A percentile compares a stretch with the other conserved stretches of the same genome.
phyloP scores from a whole-genome alignment of 78 protist genomes.

The Dictyostelium capitatum region DNA sequence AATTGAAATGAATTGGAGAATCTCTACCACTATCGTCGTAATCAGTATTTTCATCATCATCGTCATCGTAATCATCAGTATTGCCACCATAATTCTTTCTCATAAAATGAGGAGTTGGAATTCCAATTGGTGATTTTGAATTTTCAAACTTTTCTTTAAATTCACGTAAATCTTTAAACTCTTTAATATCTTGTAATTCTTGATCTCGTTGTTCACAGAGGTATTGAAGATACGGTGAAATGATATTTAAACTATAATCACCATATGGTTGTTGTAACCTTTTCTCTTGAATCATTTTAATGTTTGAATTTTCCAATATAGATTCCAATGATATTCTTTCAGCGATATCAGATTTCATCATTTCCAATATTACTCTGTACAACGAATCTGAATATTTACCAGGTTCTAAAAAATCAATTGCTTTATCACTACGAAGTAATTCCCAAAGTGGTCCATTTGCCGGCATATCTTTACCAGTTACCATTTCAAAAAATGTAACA shows the following conservation, averaged over 20 bases:
- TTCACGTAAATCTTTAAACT: neutral
- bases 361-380: slow-evolving; percentile 12
- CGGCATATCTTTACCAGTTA: slow-evolving; percentile 84
- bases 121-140: neutral
- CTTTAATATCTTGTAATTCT: neutral
- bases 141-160: neutral
- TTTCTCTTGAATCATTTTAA: slow-evolving; percentile 24
- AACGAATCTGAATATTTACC: slow-evolving; percentile 40
- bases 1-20: slow-evolving; percentile 13
- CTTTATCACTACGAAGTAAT: slow-evolving; percentile 27
- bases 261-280: neutral
- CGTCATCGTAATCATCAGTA: neutral
- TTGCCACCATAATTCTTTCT: neutral
- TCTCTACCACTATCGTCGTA: slow-evolving; percentile 19
- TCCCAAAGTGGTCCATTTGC: slow-evolving; percentile 86
- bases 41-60: neutral
- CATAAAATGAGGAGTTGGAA: neutral
- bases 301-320: slow-evolving; percentile 11
- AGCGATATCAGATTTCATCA: slow-evolving; percentile 47
- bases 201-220: neutral
- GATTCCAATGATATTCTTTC: slow-evolving; percentile 24
- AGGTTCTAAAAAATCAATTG: slow-evolving; percentile 28
- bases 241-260: slow-evolving; percentile 14
- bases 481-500: slow-evolving; percentile 82
- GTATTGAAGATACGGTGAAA: neutral